phyloP scores from a whole-genome alignment of 2,329 filamentous ascomycete genomes.

The Neophaeococcomyces mojaviensis region DNA sequence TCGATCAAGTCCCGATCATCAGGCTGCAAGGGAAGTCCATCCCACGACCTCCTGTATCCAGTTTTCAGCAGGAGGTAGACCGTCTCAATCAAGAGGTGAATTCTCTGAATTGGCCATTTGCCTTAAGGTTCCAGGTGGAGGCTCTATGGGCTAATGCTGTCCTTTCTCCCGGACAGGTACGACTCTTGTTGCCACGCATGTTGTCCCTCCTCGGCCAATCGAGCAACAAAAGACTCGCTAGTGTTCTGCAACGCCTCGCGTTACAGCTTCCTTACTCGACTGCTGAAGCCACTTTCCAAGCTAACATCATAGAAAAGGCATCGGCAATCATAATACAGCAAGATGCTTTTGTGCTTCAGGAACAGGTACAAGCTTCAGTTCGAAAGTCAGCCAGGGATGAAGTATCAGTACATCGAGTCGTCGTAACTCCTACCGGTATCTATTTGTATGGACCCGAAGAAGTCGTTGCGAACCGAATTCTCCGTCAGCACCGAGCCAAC shows the following conservation, averaged over 20 bases:
- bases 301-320: constrained; percentile 15
- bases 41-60: constrained; percentile 4
- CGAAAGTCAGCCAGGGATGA: constrained; percentile 30
- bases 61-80: constrained; percentile 16
- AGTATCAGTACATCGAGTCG: constrained; percentile 47
- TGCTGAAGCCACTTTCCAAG: constrained; percentile 23
- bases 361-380: constrained; percentile 1
- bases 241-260: constrained; percentile 36
- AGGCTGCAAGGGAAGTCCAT: constrained; percentile 15
- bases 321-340: constrained; percentile 19
- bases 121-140: constrained; percentile 55
- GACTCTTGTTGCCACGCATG: constrained; percentile 48
- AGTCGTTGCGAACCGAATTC: constrained; percentile 62
- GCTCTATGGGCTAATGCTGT: constrained; percentile 4
- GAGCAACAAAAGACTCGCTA: constrained; percentile 34
- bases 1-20: constrained; percentile 24
- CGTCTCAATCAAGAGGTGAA: constrained; percentile 27
- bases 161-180: not conserved
- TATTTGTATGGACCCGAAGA: constrained; percentile 42
- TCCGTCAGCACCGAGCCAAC: constrained; percentile 56
- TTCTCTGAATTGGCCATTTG: constrained; percentile 41
- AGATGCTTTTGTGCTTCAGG: not conserved
- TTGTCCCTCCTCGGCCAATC: constrained; percentile 37
- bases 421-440: constrained; percentile 54
- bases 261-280: constrained; percentile 24